Evolutionary conservation across 1,284 basidiomycete genomes (phyloP).

Genomic region (Leccinum huronense): DNA sequence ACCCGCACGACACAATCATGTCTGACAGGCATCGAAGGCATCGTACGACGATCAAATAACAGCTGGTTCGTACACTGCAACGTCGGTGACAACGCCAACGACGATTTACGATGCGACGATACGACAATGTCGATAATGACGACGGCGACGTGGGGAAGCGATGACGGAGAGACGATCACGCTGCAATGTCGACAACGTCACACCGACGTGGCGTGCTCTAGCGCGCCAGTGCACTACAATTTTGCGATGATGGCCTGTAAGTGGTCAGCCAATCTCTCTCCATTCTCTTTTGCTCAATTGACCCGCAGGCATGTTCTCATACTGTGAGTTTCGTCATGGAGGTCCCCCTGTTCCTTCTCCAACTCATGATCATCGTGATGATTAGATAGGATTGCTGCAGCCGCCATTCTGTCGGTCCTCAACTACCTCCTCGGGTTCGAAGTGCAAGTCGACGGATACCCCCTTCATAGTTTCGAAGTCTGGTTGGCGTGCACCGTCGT

Average conservation of each 20-base stretch:
- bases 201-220: constrained; percentile 33
- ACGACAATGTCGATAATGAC: too few species aligned
- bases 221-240: constrained; percentile 80
- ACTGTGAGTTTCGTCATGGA: constrained; percentile 46
- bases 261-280: constrained; percentile 40
- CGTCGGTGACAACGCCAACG: constrained; percentile 53
- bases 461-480: constrained; percentile 71
- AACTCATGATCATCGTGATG: not conserved
- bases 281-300: constrained; percentile 16
- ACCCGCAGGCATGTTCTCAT: constrained; percentile 78
- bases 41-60: constrained; percentile 91
- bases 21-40: constrained; percentile 96
- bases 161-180: too few species aligned
- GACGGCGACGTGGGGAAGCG: too few species aligned
- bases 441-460: constrained; percentile 62
- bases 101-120: too few species aligned
- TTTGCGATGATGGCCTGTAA: constrained; percentile 71
- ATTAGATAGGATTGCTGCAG: constrained; percentile 70
- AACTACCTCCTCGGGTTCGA: constrained; percentile 76
- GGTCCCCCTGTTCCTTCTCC: not conserved
- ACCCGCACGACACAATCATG: constrained; percentile 94
- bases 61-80: constrained; percentile 98
- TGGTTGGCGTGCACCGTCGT: constrained; percentile 76
- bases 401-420: constrained; percentile 58
- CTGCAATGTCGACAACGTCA: too few species aligned